phyloP scores from a whole-genome alignment of 2,329 filamentous ascomycete genomes.

The Lecanicillium sp. region DNA sequence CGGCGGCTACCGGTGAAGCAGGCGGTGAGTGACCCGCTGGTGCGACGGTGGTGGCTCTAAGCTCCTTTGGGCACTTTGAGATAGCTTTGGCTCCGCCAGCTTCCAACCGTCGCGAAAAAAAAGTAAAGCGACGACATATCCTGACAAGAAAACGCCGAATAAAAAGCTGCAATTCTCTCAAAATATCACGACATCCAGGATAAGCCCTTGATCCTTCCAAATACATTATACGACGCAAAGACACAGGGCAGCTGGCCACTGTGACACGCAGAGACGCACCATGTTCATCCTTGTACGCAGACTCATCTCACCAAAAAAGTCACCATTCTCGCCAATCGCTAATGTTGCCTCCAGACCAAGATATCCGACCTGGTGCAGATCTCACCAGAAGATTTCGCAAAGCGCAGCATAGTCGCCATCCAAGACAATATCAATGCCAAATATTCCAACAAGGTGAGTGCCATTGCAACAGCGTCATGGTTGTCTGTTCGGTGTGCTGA shows the following conservation, averaged over 20 bases:
- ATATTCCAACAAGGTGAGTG: constrained; percentile 77
- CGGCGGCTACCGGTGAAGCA: no score
- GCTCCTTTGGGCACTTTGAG: no score
- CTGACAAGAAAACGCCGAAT: no score
- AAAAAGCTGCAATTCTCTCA: no score
- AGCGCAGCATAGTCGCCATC: constrained; percentile 73
- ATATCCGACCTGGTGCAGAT: constrained; percentile 94
- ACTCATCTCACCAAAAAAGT: not conserved
- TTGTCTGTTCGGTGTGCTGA: not conserved
- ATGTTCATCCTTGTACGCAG: constrained; percentile 46
- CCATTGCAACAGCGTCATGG: not conserved
- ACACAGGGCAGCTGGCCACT: no score
- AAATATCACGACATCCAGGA: no score
- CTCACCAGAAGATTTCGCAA: constrained; percentile 78
- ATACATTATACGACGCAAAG: no score
- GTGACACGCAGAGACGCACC: no score
- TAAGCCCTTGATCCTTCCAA: no score
- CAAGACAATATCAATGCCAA: constrained; percentile 97
- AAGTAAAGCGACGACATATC: not conserved
- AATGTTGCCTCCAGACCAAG: constrained; percentile 59
- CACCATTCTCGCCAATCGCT: not conserved
- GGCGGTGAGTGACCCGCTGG: no score
- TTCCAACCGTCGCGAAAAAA: no score
- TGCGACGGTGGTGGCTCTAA: no score
- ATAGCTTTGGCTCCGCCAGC: constrained; percentile 1